Evolutionary conservation across 306 rosid genomes (phyloP).

Genomic region (Chamaecrista fasciculata): DNA sequence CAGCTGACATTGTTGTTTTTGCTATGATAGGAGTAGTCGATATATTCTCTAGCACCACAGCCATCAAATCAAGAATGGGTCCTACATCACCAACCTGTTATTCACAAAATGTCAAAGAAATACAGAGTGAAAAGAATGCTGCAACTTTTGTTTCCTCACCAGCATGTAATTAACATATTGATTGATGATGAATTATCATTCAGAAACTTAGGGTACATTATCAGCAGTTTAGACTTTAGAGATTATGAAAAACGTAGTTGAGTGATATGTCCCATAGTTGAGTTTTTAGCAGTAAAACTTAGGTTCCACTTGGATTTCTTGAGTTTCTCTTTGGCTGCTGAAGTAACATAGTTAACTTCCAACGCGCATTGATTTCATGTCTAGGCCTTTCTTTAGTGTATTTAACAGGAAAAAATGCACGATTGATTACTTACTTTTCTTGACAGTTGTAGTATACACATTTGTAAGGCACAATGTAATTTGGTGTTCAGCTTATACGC

Average conservation of each 20-base stretch:
- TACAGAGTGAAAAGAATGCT: neutral
- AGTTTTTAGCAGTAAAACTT: no score
- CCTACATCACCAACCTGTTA: slow-evolving; percentile 84
- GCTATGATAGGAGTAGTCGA: slow-evolving; percentile 50
- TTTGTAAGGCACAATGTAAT: slow-evolving; percentile 68
- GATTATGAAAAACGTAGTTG: neutral
- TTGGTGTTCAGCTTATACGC: slow-evolving; percentile 50
- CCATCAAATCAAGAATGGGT: slow-evolving; percentile 90
- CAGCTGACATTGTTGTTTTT: slow-evolving; percentile 74
- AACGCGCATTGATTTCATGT: no score
- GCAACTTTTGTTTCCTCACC: neutral
- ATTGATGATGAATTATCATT: neutral
- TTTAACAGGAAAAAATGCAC: neutral
- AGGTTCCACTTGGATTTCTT: no score
- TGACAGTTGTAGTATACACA: slow-evolving; percentile 67
- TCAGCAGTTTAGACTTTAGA: no score
- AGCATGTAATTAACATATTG: neutral
- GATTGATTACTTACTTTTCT: slow-evolving; percentile 52
- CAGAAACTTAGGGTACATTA: no score
- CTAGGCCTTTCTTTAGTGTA: neutral
- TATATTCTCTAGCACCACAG: slow-evolving; percentile 77
- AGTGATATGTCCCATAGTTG: neutral
- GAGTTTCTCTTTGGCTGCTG: no score
- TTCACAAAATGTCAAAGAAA: slow-evolving; percentile 37
- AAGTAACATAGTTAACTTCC: no score